These are phyloP conservation scores for Penstemon eatonii DNA, from an alignment of 257 asterid genomes.

Conservation along the genomic window DNA sequence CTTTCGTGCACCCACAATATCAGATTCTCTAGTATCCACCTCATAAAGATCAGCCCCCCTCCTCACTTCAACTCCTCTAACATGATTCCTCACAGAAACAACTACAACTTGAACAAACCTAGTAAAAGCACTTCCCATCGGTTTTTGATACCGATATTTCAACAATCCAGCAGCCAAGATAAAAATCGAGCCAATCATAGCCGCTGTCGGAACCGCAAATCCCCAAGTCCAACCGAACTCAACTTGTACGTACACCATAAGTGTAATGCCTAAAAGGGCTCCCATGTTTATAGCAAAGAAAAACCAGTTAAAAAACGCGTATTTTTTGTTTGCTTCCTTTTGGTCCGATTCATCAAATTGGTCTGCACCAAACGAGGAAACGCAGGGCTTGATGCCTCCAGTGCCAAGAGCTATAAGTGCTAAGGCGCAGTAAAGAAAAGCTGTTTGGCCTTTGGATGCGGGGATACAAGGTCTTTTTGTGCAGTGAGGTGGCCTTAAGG, in stretches of 20 bases:
- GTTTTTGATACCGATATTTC: conserved; percentile 70
- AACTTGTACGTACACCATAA: conserved; percentile 59
- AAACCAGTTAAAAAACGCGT: conserved; percentile 81
- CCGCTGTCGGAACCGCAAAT: conserved; percentile 55
- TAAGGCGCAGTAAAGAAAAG: conserved; percentile 54
- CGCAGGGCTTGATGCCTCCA: conserved; percentile 86
- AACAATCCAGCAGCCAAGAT: conserved; percentile 46
- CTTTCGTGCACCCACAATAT: conserved; percentile 62
- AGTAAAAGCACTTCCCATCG: conserved; percentile 80
- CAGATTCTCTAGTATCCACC: conserved; percentile 54
- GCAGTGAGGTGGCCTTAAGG: conserved; percentile 62
- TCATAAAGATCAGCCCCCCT: conserved; percentile 43
- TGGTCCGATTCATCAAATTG: conserved; percentile 62
- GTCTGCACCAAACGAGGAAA: conserved; percentile 78
- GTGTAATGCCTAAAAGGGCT: conserved; percentile 69
- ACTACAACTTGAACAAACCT: conserved; percentile 66
- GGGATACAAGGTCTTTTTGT: conserved; percentile 50
- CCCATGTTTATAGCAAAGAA: conserved; percentile 87
- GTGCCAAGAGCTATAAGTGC: conserved; percentile 80
- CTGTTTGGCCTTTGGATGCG: conserved; percentile 47
- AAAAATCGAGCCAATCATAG: conserved; percentile 47
- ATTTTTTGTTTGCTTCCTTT: conserved; percentile 57
- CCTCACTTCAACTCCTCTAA: conserved; percentile 42
- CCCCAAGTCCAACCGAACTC: conserved; percentile 78
- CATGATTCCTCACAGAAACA: conserved; percentile 53